phyloP scores from a whole-genome alignment of 2,329 filamentous ascomycete genomes.

The Stemphylium vesicarium region DNA sequence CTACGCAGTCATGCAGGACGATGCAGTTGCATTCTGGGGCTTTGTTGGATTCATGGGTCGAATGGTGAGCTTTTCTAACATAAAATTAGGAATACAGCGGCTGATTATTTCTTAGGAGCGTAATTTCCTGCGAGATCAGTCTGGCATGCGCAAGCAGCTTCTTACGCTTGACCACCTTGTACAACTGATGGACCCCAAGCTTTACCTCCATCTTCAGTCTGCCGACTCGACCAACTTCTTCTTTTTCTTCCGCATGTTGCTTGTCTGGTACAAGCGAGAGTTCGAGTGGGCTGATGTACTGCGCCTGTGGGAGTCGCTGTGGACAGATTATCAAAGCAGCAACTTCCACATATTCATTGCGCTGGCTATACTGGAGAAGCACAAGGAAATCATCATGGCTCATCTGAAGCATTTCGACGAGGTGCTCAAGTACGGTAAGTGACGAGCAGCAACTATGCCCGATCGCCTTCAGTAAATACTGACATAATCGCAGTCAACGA shows the following conservation, averaged over 20 bases:
- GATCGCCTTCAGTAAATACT: conserved; percentile 1
- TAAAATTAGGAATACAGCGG: too few relatives aligned
- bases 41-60: conserved; percentile 96
- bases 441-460: neutral
- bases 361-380: conserved; percentile 91
- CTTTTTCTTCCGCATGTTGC: conserved; percentile 98
- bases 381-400: conserved; percentile 93
- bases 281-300: conserved; percentile 89
- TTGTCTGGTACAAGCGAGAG: conserved; percentile 99
- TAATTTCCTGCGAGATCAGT: conserved; percentile 95
- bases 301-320: conserved; percentile 87
- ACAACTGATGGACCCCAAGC: conserved; percentile 92
- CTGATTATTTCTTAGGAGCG: conserved; percentile 64
- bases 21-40: conserved; percentile 95
- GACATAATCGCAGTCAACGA: conserved; percentile 75
- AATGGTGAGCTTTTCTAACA: conserved; percentile 63
- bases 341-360: conserved; percentile 96
- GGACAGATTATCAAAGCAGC: conserved; percentile 89
- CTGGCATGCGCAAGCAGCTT: conserved; percentile 92
- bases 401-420: conserved; percentile 96
- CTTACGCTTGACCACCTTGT: conserved; percentile 92
- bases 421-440: conserved; percentile 90
- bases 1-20: conserved; percentile 96
- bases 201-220: conserved; percentile 86
- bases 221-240: conserved; percentile 99